Base-by-base conservation (phyloP, 176 grass and related monocot species). In the Rhynchospora breviuscula region DNA sequence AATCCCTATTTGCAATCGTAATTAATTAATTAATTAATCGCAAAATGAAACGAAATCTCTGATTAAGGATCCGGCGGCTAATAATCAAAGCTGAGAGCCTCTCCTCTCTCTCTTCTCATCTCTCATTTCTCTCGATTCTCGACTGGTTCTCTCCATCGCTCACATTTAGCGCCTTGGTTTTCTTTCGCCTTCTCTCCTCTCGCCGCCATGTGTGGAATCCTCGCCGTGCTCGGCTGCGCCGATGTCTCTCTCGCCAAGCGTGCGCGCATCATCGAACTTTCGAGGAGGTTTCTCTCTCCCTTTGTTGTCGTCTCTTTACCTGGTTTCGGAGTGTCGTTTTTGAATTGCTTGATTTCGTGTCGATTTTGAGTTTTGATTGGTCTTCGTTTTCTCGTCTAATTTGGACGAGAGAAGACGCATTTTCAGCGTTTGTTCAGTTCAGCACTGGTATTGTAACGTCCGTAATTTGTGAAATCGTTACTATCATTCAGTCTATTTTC, bases 241-340 rank as follows among this genome's bases (percentile, higher is more conserved):
- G 93, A 93, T 45, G 81, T 89, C 88, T 93, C 96, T 63, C 93
- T 93, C 72, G 82, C 91, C 81, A 95, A 86, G 89, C 89, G 91
- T 80, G 86, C 96, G 10, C 93, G 91, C 84, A 93, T 99, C 91
- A 93, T 99, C 81, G 91, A 99, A 81, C 91, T 95, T 79, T 99
- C 96, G 25, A 88, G 93, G 85, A 89, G 93, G 96, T 99, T 82
- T 31, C 60, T 10, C 51, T 13, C 59, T 79, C 23, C 3, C n/a
- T 21, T 13, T 33, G 18, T 5, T 12, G 12, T 77, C 25, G 25
- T 54, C 22, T 63, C 59, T 81, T 25, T 81, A 1, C 45, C 40
- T 44, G 15, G 9, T 82, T 82, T 15, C 44, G 0, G 45, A 68
- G 7, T 1, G 72, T 44, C 18, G 26, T 13, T 33, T 29, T 51